Base-by-base conservation (phyloP, 2,329 filamentous ascomycete species). In the Didymellaceae sp. region DNA sequence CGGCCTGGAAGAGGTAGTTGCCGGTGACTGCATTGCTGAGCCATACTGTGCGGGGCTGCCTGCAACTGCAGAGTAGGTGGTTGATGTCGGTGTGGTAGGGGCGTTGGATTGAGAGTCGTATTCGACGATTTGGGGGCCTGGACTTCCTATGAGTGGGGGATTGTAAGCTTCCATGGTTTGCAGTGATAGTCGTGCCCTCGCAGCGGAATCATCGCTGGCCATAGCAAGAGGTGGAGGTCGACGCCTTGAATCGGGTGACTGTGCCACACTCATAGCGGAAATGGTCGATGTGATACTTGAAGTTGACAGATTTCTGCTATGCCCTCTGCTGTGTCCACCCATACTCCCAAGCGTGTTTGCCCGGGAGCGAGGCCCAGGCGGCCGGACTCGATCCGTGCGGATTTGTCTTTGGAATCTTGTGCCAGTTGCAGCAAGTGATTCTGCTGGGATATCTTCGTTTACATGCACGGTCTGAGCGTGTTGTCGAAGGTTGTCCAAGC, bases 401-500 rank as follows among this genome's bases (percentile, higher is more conserved):
- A 96, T 91, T 73, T 97, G 92, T 55, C 93, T 84, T 66, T 97
- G 93, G 64, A 96, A 97, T 30, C 93, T 83, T 7, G 92, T 96
- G 18, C 92, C 91, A 1, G 90, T 94, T 4, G 93, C 94, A 13
- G 94, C 94, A 16, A 97, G 82, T 1, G 94, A 97, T 71, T 97
- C 91, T 31, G 87, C 86, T 3, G 94, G 94, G 25, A 99, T 99
- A 49, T 97, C 91, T 72, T 97, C 94, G 71, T 97, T 97, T 50
- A 96, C 89, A 71, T 99, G 94, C 1, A 99, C 94, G 0, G 94
- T 97, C 73, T 97, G 92, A 34, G 94, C 94, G 79, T 99, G 94
- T 71, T 99, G 94, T 52, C 94, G 86, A 42, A 99, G 78, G 68
- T 99, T 99, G 73, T 99, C 93, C 35, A 97, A 82, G 39, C 93